Evolutionary conservation across 1,139 yeast genomes (phyloP).

Genomic region (Sporopachydermia cereana): DNA sequence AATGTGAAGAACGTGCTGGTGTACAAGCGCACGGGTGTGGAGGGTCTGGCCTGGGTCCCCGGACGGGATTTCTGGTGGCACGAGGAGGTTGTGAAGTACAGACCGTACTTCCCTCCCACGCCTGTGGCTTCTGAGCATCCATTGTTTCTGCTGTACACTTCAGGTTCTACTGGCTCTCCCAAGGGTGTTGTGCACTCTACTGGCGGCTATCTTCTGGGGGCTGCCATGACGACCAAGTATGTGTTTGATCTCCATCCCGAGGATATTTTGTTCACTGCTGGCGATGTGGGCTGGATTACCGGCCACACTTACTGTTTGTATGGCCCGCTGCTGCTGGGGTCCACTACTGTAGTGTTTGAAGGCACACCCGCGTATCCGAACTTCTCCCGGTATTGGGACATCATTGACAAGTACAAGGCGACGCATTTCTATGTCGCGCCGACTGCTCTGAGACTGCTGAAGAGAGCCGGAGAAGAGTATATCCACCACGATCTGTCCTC

Average conservation of each 20-base stretch:
- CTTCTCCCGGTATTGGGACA: constrained; percentile 94
- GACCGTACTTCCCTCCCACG: constrained; percentile 79
- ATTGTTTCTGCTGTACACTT: constrained; percentile 81
- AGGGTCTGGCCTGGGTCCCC: constrained; percentile 49
- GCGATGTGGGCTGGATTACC: constrained; percentile 99
- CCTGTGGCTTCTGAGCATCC: constrained; percentile 91
- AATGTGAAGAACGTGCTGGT: constrained; percentile 75
- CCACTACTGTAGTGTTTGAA: constrained; percentile 87
- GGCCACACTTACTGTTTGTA: constrained; percentile 95
- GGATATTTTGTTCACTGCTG: constrained; percentile 90
- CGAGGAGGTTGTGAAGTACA: constrained; percentile 67
- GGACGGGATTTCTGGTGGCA: constrained; percentile 96
- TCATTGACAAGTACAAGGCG: constrained; percentile 83
- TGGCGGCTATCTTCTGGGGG: constrained; percentile 89
- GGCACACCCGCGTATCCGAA: constrained; percentile 98
- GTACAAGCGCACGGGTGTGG: constrained; percentile 73
- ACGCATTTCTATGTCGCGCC: constrained; percentile 98
- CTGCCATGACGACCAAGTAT: constrained; percentile 87
- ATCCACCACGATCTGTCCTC: constrained; percentile 81
- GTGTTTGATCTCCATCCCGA: constrained; percentile 85
- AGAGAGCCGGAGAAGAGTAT: constrained; percentile 90
- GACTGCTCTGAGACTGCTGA: constrained; percentile 88
- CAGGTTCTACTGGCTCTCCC: constrained; percentile 97
- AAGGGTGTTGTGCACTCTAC: constrained; percentile 96
- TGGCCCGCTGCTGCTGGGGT: constrained; percentile 85